Evolutionary conservation across 176 grass and related monocot genomes (phyloP).

Genomic region (Oryza meridionalis): DNA sequence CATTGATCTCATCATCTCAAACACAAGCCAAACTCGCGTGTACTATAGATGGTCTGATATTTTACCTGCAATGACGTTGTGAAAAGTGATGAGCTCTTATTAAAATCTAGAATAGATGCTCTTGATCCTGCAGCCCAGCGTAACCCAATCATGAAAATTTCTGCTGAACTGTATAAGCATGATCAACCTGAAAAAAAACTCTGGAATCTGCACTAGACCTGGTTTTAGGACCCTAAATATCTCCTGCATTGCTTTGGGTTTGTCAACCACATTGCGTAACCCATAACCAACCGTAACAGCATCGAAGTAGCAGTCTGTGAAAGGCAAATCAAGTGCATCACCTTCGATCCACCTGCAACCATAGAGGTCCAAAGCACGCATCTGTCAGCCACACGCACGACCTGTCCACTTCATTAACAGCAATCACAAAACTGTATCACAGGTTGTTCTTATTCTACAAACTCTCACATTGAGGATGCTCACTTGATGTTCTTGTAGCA

Average conservation of each 20-base stretch:
- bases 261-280: slow-evolving; percentile 79
- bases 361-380: background rate
- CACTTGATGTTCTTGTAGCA: slow-evolving; percentile 94
- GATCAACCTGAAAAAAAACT: background rate
- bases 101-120: slow-evolving; percentile 90
- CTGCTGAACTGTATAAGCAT: background rate
- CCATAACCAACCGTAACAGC: slow-evolving; percentile 82
- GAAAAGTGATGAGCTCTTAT: slow-evolving; percentile 84
- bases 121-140: slow-evolving; percentile 66
- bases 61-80: slow-evolving; percentile 73
- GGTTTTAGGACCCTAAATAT: slow-evolving; percentile 79
- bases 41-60: background rate
- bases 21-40: background rate
- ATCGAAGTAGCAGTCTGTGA: slow-evolving; percentile 71
- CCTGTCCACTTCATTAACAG: background rate
- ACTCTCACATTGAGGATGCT: slow-evolving; percentile 56
- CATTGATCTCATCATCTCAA: background rate
- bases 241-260: slow-evolving; percentile 66
- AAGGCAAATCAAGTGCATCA: slow-evolving; percentile 82
- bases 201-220: slow-evolving; percentile 43
- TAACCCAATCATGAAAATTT: slow-evolving; percentile 18
- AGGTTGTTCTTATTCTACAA: slow-evolving; percentile 24
- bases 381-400: background rate
- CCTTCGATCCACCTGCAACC: slow-evolving; percentile 86
- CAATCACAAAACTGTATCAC: background rate